Evolutionary conservation across 1,284 basidiomycete species (phyloP).

Genomic region (Abortiporus biennis): DNA sequence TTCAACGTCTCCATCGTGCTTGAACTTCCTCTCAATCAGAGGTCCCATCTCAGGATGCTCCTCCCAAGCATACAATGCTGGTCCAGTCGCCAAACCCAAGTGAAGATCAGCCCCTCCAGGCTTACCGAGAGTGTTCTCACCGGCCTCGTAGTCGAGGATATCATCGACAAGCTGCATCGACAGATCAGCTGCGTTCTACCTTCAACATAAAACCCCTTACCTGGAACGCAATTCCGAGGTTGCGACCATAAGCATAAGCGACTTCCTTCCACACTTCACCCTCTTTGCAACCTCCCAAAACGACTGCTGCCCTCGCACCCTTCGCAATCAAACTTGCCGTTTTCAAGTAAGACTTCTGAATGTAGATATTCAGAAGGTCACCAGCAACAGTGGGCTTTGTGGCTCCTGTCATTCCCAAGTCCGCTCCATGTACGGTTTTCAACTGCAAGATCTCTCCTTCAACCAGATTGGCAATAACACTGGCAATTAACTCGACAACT

Average conservation of each 20-base stretch:
- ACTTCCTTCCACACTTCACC: constrained; percentile 87
- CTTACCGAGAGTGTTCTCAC: constrained; percentile 70
- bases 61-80: constrained; percentile 93
- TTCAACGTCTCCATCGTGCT: constrained; percentile 80
- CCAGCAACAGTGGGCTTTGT: constrained; percentile 22
- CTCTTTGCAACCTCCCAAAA: constrained; percentile 82
- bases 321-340: constrained; percentile 97
- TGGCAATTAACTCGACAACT: constrained; percentile 90
- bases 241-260: constrained; percentile 89
- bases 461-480: constrained; percentile 91
- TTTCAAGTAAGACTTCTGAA: constrained; percentile 95
- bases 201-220: no score
- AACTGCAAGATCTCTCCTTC: constrained; percentile 96
- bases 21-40: constrained; percentile 83
- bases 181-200: neutral
- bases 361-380: constrained; percentile 81
- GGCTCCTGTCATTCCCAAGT: constrained; percentile 20
- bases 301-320: constrained; percentile 81
- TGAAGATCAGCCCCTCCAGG: constrained; percentile 84
- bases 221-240: constrained; percentile 93
- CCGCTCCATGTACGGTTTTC: constrained; percentile 39
- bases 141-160: constrained; percentile 79
- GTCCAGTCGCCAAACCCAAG: constrained; percentile 87
- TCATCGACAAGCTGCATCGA: constrained; percentile 84
- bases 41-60: constrained; percentile 80